Evolutionary conservation across 2,329 filamentous ascomycete species (phyloP), one percentile per base, ranked within the genome.

Genomic region (Ustulina deusta): DNA sequence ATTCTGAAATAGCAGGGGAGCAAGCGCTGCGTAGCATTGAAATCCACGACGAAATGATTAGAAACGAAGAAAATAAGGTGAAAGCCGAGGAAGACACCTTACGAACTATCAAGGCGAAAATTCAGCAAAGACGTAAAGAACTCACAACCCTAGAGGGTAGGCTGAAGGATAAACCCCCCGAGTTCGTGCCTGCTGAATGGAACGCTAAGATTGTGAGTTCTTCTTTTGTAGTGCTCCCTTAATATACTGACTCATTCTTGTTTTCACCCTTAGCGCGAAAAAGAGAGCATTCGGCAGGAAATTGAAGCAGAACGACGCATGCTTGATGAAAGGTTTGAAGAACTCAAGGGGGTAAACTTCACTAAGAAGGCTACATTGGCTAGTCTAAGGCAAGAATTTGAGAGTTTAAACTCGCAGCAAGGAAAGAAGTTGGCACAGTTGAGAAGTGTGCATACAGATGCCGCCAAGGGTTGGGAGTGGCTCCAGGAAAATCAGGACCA

Each of bases 401-500:
- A 83, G 27, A 85, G 82, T 20, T 84, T 97, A 15, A 85, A 93
- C 57, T 95, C 93, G 0, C 88, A 92, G 73, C 85, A 90, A 67
- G 94, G 94, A 6, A 91, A 92, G 74, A 90, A 93, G 72, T 83
- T 91, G 63, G 87, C 81, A 56, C 88, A 91, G 71, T 85, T 99
- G 62, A 83, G 83, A 60, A 83, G 77, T 6, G 17, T 86, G 0
- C 91, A 90, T 11, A 77, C 77, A 0, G 92, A 97, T 64, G 88
- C 91, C 2, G 86, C 86, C 11, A 82, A 77, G 71, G 93, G 90
- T 1, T 97, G 93, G 89, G 84, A 90, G 48, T 99, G 95, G 94
- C 85, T 98, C 59, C 86, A 93, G 75, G 79, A 88, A 2, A 89
- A 99, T 76, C 86, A 85, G 66, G 77, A 85, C 62, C 79, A 86